Evolutionary conservation across 2,329 filamentous ascomycete species (phyloP), one percentile per base, ranked within the genome.

Genomic region (Aureobasidium sp.): DNA sequence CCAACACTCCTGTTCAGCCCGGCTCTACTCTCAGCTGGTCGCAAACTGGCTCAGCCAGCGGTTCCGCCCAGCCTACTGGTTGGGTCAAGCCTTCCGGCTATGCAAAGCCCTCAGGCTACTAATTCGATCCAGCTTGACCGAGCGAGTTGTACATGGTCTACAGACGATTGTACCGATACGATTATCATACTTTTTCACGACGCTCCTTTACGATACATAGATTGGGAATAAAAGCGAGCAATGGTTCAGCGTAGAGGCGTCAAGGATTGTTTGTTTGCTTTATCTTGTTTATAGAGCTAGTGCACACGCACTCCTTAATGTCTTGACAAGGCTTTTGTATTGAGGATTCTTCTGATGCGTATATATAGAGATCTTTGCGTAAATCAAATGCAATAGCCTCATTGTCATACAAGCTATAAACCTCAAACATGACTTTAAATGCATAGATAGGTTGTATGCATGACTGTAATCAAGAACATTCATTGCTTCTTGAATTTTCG

Each of bases 21-120:
- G 45, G 61, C 37, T 45, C 54, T 25, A 44, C 41, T 32, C 29
- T 57, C 37, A 58, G 32, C 53, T 58, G 61, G 61, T 50, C 52
- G 25, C 32, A 37, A 36, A n/a, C 61, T 36, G 44, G 44, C 36
- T 37, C 41, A 48, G 36, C 41, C 5, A 44, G 49, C 10, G 49
- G 49, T 7, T 32, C 5, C 3, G 49, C 41, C 27, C n/a, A 52
- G 39, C 58, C 47, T 21, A 61, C 48, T 32, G 59, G 59, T 36
- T 47, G 42, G 29, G 50, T 49, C 29, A 47, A 54, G 32, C 49
- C 59, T 16, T 54, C 29, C 8, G 47, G 44, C 11, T 30, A 16
- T 1, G 59, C 41, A 30, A 54, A 45, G 39, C 59, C 55, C 13
- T 59, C 55, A 1, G 55, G 58, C 16, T 6, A 58, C 42, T 58